Conservation (phyloP, 2,329 filamentous ascomycete species). For the Arachnopeziza araneosa region DNA sequence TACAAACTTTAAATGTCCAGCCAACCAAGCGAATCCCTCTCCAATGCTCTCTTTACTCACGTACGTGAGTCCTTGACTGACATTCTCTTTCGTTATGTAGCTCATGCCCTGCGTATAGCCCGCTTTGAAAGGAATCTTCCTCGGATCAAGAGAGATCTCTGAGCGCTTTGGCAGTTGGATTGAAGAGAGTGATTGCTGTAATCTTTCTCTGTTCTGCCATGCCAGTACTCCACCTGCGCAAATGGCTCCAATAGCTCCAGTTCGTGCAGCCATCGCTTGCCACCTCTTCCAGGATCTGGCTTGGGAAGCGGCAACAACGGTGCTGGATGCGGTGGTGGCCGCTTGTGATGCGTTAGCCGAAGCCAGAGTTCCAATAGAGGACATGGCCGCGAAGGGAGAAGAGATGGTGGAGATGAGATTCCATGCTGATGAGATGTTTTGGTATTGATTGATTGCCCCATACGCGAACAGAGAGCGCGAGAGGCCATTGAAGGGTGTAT, state of each 20-base stretch:
- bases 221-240: constrained; percentile 76
- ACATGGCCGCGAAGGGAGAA: constrained; percentile 40
- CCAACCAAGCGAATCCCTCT: constrained; percentile 70
- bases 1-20: constrained; percentile 80
- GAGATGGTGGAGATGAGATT: constrained; percentile 51
- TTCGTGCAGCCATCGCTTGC: constrained; percentile 67
- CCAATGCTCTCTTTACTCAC: constrained; percentile 55
- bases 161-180: constrained; percentile 36
- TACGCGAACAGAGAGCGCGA: constrained; percentile 56
- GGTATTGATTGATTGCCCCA: constrained; percentile 54
- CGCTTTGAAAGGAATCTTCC: neutral
- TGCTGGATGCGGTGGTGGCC: neutral
- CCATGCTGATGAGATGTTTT: constrained; percentile 50
- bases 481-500: constrained; percentile 74
- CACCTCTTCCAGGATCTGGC: constrained; percentile 42
- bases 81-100: constrained; percentile 30
- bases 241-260: constrained; percentile 75
- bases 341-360: constrained; percentile 19
- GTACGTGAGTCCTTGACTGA: constrained; percentile 47
- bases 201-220: constrained; percentile 58
- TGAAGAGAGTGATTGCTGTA: constrained; percentile 45
- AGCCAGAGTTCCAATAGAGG: constrained; percentile 18
- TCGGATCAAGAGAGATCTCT: neutral
- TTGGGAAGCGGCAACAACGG: neutral
- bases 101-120: neutral